A percentile compares a stretch with the other conserved stretches of the same genome.
These are phyloP conservation scores for Aspergillus carlsbadensis DNA, from an alignment of 495 filamentous ascomycete species.

Conservation along the genomic window DNA sequence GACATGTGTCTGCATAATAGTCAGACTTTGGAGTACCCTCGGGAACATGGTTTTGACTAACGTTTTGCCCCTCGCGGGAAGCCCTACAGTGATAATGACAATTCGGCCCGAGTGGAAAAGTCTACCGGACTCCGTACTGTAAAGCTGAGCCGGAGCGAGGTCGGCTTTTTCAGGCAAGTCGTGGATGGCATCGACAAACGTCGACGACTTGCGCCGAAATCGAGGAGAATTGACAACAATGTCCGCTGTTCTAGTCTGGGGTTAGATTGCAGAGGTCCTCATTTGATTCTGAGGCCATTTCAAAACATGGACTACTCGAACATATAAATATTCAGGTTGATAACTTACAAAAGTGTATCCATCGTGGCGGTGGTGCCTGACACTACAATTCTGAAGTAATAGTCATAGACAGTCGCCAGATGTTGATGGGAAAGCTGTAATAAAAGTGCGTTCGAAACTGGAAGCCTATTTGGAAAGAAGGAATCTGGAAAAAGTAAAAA, in stretches of 20 bases:
- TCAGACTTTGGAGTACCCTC: constrained; percentile 1
- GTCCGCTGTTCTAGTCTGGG: constrained; percentile 67
- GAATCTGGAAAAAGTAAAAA: neutral
- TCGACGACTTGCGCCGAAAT: constrained; percentile 84
- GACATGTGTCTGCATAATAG: constrained; percentile 71
- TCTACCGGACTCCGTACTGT: constrained; percentile 94
- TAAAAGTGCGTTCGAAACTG: neutral
- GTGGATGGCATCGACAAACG: constrained; percentile 96
- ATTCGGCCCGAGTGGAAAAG: constrained; percentile 97
- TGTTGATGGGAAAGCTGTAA: neutral
- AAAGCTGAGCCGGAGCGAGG: constrained; percentile 93
- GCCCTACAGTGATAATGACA: constrained; percentile 93
- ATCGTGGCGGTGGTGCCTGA: constrained; percentile 38
- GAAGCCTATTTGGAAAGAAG: neutral
- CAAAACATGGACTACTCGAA: neutral
- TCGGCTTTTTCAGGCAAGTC: constrained; percentile 81
- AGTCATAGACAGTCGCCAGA: neutral
- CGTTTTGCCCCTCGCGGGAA: constrained; percentile 97
- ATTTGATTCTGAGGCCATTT: no score
- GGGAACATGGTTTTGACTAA: constrained; percentile 42
- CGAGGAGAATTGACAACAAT: constrained; percentile 83
- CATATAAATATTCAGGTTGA: neutral
- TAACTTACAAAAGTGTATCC: constrained; percentile 77
- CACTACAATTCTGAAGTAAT: constrained; percentile 4
- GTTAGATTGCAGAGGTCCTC: constrained; percentile 8